Evolutionary conservation across 2,329 filamentous ascomycete species (phyloP).

Genomic region (Penicillium paneum): DNA sequence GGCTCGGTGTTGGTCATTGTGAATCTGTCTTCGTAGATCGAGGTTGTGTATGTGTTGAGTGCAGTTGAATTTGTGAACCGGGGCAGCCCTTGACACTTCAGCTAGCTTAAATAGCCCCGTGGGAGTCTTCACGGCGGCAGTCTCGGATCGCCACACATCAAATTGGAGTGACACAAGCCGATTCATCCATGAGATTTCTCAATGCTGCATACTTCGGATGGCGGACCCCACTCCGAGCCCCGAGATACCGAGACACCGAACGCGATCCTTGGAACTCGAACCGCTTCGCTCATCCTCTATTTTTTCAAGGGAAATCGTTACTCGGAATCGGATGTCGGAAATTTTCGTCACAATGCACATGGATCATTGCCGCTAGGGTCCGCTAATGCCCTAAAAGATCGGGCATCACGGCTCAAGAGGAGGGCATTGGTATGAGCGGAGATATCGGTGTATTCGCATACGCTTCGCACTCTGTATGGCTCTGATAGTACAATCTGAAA

Average conservation of each 20-base stretch:
- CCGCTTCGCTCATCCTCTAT: not conserved
- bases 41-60: not conserved
- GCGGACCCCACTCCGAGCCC: not conserved
- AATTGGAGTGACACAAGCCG: not conserved
- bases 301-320: not conserved
- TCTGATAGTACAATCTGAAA: too few species aligned
- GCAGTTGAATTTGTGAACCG: not conserved
- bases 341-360: not conserved
- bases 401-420: not conserved
- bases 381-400: not conserved
- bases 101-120: not conserved
- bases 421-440: too few species aligned
- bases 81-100: not conserved
- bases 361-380: not conserved
- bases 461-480: too few species aligned
- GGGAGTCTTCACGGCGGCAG: not conserved
- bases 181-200: not conserved
- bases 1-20: slow-evolving; percentile 15
- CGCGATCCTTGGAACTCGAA: not conserved
- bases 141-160: not conserved
- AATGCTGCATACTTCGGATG: not conserved
- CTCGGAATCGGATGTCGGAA: not conserved
- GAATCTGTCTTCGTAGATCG: not conserved
- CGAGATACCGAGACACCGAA: not conserved
- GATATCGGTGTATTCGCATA: too few species aligned